Conservation (phyloP, 805 yeast species). For the Danielia oregonensis region DNA sequence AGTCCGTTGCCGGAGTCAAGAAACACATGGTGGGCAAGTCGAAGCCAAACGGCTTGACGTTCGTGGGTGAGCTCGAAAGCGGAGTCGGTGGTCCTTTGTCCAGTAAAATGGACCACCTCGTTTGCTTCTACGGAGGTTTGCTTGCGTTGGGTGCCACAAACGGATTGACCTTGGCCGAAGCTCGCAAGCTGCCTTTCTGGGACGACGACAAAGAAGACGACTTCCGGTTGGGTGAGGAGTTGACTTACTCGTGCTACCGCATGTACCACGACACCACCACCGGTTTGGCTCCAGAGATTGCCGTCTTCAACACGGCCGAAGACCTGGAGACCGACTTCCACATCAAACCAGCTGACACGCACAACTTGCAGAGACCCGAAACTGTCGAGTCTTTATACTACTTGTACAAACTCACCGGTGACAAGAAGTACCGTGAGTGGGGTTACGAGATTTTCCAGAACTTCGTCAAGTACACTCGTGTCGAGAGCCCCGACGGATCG, state of each 20-base stretch:
- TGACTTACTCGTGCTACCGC: conserved; percentile 76
- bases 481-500: conserved; percentile 40
- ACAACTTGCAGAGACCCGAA: conserved; percentile 89
- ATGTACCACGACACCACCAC: conserved; percentile 73
- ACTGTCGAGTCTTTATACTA: conserved; percentile 86
- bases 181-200: conserved; percentile 57
- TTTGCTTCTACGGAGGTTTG: conserved; percentile 87
- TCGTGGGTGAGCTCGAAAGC: conserved; percentile 69
- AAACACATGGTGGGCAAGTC: conserved; percentile 60
- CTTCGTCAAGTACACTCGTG: conserved; percentile 57
- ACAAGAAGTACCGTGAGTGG: conserved; percentile 79
- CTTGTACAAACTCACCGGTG: conserved; percentile 75
- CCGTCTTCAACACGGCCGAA: conserved; percentile 64
- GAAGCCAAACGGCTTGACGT: conserved; percentile 58
- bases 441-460: conserved; percentile 81
- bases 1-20: conserved; percentile 73
- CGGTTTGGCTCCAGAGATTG: conserved; percentile 88
- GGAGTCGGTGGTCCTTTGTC: conserved; percentile 63
- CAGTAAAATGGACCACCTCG: conserved; percentile 87
- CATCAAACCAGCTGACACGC: conserved; percentile 70
- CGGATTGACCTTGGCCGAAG: conserved; percentile 57
- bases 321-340: conserved; percentile 50
- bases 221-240: conserved; percentile 64
- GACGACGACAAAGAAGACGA: conserved; percentile 55
- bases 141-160: conserved; percentile 86